Base-by-base conservation (phyloP, 1,284 basidiomycete species). In the Nidula niveotomentosa region DNA sequence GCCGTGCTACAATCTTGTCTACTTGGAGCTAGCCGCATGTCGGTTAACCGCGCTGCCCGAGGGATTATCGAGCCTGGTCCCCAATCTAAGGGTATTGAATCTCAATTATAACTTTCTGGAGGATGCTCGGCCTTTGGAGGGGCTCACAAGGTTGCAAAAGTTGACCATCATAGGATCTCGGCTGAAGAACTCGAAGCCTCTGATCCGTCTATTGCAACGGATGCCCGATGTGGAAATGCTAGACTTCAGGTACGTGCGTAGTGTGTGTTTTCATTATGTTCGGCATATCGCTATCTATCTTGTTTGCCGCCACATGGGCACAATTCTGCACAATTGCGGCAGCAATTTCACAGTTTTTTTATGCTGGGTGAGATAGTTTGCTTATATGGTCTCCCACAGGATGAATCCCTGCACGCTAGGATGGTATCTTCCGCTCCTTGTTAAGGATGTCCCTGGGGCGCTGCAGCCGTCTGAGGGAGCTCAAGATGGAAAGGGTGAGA, bases 351-450 rank as follows among this genome's bases (percentile, higher is more conserved):
- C 39, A 55, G 17, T 52, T 59, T 36, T 51, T 12, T 37, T 35
- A 47, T 50, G 36, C 53, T 62, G 56, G 51, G 53, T 49, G 37
- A 54, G 55, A 39, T 53, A 23, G 44, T 39, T 36, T 59, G 23
- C 49, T 57, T 54, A 54, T 55, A 46, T 53, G 54, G 44, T 53
- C 53, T 49, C 59, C 52, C 43, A 50, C 59, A 77, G 76, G 76
- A 96, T 96, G 93, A 97, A 98, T 68, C 94, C 95, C 51, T 91
- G 90, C 59, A 96, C 94, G 30, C 82, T 96, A n/a, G 90, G 91
- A 6, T 96, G 93, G 87, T 97, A 97, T 71, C 79, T 96, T 23
- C 94, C 95, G 17, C 75, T 96, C 60, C 77, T 95, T 51, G 83
- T 91, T 52, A 79, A 78, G 61, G 86, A 87, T 65, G 75, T 80